Evolutionary conservation across 495 filamentous ascomycete genomes (phyloP).

Genomic region (Tetracladium marchalianum): DNA sequence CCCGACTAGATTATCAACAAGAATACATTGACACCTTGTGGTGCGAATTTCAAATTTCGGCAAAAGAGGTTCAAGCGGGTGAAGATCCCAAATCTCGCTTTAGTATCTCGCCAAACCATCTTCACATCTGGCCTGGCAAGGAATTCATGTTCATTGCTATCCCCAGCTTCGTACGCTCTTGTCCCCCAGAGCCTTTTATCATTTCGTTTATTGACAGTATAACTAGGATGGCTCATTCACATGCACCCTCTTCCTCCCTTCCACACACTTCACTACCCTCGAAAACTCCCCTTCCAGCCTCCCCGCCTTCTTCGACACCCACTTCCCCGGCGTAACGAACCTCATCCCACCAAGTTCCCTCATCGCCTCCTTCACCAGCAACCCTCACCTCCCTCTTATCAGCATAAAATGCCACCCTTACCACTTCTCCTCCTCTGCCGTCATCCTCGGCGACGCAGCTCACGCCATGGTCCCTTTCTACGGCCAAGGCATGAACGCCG

Average conservation of each 20-base stretch:
- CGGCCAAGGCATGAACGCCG: constrained; percentile 81
- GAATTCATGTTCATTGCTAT: constrained; percentile 98
- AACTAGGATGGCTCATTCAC: constrained; percentile 78
- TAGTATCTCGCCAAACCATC: constrained; percentile 74
- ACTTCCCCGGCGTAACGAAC: constrained; percentile 86
- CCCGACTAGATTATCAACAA: constrained; percentile 82
- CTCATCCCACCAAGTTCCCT: constrained; percentile 64
- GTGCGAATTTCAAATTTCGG: constrained; percentile 87
- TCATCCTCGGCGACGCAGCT: constrained; percentile 88
- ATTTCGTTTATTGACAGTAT: constrained; percentile 5
- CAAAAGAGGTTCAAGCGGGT: constrained; percentile 22
- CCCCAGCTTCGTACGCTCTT: constrained; percentile 49
- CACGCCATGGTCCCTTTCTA: constrained; percentile 98
- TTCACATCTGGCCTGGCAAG: constrained; percentile 94
- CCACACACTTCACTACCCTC: constrained; percentile 46
- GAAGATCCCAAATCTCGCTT: constrained; percentile 48
- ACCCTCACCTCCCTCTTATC: constrained; percentile 87
- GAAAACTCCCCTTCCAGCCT: constrained; percentile 45
- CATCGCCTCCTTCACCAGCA: constrained; percentile 56
- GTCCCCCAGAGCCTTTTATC: not conserved
- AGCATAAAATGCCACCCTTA: constrained; percentile 85
- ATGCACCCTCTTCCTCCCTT: constrained; percentile 83
- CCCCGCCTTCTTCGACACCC: constrained; percentile 58
- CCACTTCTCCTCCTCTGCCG: constrained; percentile 65
- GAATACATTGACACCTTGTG: constrained; percentile 94